These are phyloP conservation scores for Camelina hispida DNA, from an alignment of 345 rosid genomes.

Conservation along the genomic window DNA sequence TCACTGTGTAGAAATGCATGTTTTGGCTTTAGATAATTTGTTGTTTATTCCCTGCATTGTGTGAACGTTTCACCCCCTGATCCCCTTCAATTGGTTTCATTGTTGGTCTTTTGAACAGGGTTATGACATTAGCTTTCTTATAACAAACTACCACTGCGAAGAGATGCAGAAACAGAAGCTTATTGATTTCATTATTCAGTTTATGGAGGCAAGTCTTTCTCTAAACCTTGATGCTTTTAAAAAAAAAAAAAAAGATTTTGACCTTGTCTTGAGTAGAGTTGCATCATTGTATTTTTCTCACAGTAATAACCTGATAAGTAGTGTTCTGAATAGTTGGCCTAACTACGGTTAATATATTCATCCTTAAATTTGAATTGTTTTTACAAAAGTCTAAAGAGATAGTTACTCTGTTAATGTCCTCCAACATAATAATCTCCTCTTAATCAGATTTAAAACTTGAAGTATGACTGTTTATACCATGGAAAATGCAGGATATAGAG, in stretches of 20 bases:
- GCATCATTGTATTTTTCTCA: neutral
- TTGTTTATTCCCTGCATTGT: neutral
- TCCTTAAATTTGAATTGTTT: neutral
- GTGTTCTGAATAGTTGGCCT: conserved; percentile 18
- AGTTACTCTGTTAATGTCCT: conserved; percentile 1
- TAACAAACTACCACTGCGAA: conserved; percentile 95
- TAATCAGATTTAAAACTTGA: neutral
- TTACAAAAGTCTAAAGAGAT: neutral
- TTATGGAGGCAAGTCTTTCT: conserved; percentile 87
- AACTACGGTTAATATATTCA: neutral
- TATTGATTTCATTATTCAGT: conserved; percentile 93
- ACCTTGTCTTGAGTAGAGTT: neutral
- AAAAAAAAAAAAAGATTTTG: too few species aligned
- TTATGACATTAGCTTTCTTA: conserved; percentile 95
- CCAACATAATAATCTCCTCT: conserved; percentile 3
- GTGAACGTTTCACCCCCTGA: neutral
- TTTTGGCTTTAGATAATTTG: neutral
- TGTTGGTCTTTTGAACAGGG: conserved; percentile 61
- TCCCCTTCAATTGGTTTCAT: conserved; percentile 2
- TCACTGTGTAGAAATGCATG: conserved; percentile 6
- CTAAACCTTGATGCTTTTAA: conserved; percentile 7
- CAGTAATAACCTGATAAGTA: neutral
- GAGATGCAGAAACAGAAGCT: conserved; percentile 98
- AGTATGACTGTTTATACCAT: neutral
- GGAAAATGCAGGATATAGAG: conserved; percentile 82